phyloP scores from a whole-genome alignment of 2,329 filamentous ascomycete genomes.

The Calonectria naviculata region DNA sequence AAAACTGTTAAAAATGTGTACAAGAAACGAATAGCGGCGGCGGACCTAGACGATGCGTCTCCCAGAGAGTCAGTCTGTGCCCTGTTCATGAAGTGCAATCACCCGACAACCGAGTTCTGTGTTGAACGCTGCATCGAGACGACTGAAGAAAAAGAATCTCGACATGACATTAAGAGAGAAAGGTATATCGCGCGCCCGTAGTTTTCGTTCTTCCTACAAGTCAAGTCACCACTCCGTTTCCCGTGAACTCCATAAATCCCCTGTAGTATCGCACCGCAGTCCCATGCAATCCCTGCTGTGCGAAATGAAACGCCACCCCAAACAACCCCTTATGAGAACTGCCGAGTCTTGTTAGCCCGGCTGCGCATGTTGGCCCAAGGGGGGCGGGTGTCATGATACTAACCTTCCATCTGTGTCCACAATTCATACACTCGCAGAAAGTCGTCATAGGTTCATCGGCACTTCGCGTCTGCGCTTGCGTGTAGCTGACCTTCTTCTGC shows the following conservation, averaged over 20 bases:
- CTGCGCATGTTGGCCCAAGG: neutral
- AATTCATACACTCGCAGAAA: conserved; percentile 78
- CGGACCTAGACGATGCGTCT: conserved; percentile 3
- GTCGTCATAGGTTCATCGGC: conserved; percentile 94
- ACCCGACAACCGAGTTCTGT: neutral
- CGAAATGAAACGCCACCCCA: conserved; percentile 32
- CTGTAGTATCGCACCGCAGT: conserved; percentile 23
- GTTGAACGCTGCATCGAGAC: neutral
- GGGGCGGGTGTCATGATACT: conserved; percentile 29
- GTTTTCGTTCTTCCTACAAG: conserved; percentile 38
- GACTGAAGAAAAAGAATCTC: conserved; percentile 18
- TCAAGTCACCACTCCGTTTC: conserved; percentile 37
- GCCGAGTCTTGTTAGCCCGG: conserved; percentile 19
- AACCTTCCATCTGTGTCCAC: conserved; percentile 79
- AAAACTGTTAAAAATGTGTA: neutral
- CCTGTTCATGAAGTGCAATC: conserved; percentile 5
- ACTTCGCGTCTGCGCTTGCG: conserved; percentile 92
- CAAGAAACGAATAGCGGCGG: conserved; percentile 1
- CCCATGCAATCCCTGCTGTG: conserved; percentile 20
- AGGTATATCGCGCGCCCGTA: conserved; percentile 34
- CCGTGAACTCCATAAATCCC: conserved; percentile 39
- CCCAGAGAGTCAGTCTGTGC: conserved; percentile 4
- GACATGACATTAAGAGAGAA: conserved; percentile 29
- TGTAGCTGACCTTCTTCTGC: conserved; percentile 94
- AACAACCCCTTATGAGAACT: conserved; percentile 38